Percentiles rank a stretch among this genome's conserved stretches.
Conservation (phyloP, 176 grass and related monocot species). For the Oryza meridionalis region DNA sequence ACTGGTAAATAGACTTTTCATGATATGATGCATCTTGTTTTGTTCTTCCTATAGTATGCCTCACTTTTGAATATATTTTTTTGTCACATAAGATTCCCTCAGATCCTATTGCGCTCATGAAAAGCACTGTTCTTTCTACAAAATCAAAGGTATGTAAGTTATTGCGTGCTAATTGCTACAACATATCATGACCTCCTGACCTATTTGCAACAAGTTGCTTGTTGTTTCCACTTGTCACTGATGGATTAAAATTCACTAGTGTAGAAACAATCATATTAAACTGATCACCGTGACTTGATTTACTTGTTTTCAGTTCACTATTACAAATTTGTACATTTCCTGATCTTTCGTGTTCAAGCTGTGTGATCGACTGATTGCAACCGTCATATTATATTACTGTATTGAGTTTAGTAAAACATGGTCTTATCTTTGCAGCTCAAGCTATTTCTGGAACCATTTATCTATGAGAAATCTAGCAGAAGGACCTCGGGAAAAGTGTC, state of each 20-base stretch:
- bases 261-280: slow-evolving; percentile 18
- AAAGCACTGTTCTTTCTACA: slow-evolving; percentile 79
- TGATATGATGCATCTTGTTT: slow-evolving; percentile 4
- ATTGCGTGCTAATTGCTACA: slow-evolving; percentile 8
- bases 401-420: neutral
- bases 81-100: slow-evolving; percentile 67
- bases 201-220: neutral
- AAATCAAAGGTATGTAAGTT: slow-evolving; percentile 74
- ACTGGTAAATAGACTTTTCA: slow-evolving; percentile 62
- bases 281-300: slow-evolving; percentile 13
- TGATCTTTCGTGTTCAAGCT: neutral
- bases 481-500: slow-evolving; percentile 69
- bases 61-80: slow-evolving; percentile 32
- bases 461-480: slow-evolving; percentile 54
- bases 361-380: neutral
- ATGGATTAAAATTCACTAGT: slow-evolving; percentile 22
- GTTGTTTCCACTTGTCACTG: slow-evolving; percentile 13
- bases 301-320: slow-evolving; percentile 36
- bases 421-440: slow-evolving; percentile 56
- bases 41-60: slow-evolving; percentile 2
- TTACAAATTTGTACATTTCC: slow-evolving; percentile 37
- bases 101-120: slow-evolving; percentile 74
- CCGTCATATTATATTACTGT: slow-evolving; percentile 5
- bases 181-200: neutral
- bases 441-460: slow-evolving; percentile 85